A percentile compares a stretch with the other conserved stretches of the same genome.
Conservation (phyloP, 1,284 basidiomycete genomes). For the Heimioporus punctisporus region DNA sequence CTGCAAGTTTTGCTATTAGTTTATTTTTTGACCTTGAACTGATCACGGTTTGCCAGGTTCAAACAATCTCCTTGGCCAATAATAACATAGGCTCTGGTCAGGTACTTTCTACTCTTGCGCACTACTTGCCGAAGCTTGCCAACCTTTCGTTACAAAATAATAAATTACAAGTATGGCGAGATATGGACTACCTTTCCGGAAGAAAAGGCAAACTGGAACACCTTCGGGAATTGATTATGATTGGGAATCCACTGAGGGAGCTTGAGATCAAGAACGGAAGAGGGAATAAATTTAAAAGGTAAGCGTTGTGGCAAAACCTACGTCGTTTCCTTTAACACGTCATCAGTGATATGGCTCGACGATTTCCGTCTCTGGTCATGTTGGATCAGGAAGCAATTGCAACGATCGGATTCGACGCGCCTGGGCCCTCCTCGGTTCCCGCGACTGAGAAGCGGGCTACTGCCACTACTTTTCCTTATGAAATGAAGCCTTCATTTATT, state of each 20-base stretch:
- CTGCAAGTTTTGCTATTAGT: constrained; percentile 50
- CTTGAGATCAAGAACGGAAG: constrained; percentile 57
- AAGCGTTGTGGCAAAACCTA: constrained; percentile 20
- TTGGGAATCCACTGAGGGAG: constrained; percentile 81
- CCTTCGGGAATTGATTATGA: constrained; percentile 77
- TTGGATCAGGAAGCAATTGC: constrained; percentile 78
- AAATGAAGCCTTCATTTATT: constrained; percentile 76
- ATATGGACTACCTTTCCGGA: constrained; percentile 65
- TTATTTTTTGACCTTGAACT: constrained; percentile 5
- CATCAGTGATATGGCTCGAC: constrained; percentile 68
- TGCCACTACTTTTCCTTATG: constrained; percentile 70
- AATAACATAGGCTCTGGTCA: constrained; percentile 52
- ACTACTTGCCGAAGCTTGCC: constrained; percentile 72
- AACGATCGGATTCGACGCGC: constrained; percentile 73
- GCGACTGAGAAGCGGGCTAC: constrained; percentile 43
- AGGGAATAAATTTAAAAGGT: constrained; percentile 68
- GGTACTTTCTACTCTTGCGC: constrained; percentile 56
- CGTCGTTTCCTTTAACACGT: constrained; percentile 18
- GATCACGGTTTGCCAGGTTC: constrained; percentile 47
- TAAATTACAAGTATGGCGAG: constrained; percentile 62
- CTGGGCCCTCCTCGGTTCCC: constrained; percentile 45
- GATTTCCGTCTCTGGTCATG: constrained; percentile 71
- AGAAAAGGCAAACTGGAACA: constrained; percentile 61
- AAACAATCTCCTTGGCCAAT: constrained; percentile 76
- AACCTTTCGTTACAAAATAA: constrained; percentile 87